These are phyloP conservation scores for Wolfiporia cocos DNA, from an alignment of 1,284 basidiomycete genomes.

Conservation along the genomic window DNA sequence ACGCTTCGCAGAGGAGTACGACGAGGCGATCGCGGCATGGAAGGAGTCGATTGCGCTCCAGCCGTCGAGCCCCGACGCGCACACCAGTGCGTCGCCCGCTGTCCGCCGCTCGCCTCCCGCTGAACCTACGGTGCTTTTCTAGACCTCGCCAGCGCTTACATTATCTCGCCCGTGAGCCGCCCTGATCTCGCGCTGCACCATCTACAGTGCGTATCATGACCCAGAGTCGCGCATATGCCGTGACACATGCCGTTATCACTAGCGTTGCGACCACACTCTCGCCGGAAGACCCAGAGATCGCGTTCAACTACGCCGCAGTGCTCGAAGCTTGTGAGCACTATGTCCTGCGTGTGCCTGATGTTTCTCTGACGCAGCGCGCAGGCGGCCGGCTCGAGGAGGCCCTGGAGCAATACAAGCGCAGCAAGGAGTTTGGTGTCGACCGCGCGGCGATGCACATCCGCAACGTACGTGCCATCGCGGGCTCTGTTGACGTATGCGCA, in stretches of 20 bases:
- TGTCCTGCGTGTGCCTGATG: no score
- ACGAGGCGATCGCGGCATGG: conserved; percentile 82
- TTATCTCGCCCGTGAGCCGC: conserved; percentile 79
- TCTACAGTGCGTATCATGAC: conserved; percentile 55
- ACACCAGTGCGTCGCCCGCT: conserved; percentile 68
- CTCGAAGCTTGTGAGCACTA: conserved; percentile 74
- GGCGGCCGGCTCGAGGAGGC: conserved; percentile 80
- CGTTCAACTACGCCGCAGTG: conserved; percentile 90
- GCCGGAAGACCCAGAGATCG: conserved; percentile 92
- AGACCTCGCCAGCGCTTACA: conserved; percentile 94
- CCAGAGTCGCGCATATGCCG: conserved; percentile 17
- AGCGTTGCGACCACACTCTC: conserved; percentile 83
- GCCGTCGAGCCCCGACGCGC: conserved; percentile 84
- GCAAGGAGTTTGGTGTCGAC: conserved; percentile 76
- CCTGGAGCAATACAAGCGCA: conserved; percentile 74
- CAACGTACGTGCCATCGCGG: conserved; percentile 48
- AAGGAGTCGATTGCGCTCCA: conserved; percentile 80
- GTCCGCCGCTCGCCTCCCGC: conserved; percentile 6
- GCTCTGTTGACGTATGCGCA: not conserved
- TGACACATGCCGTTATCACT: conserved; percentile 7
- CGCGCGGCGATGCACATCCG: conserved; percentile 82
- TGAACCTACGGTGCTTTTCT: conserved; percentile 1
- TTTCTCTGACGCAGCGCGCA: conserved; percentile 30
- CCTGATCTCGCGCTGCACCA: conserved; percentile 90
- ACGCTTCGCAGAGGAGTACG: conserved; percentile 65